Evolutionary conservation across 75 land plant species (phyloP), one percentile per base, ranked within the genome.

Genomic region (Picea sitchensis): DNA sequence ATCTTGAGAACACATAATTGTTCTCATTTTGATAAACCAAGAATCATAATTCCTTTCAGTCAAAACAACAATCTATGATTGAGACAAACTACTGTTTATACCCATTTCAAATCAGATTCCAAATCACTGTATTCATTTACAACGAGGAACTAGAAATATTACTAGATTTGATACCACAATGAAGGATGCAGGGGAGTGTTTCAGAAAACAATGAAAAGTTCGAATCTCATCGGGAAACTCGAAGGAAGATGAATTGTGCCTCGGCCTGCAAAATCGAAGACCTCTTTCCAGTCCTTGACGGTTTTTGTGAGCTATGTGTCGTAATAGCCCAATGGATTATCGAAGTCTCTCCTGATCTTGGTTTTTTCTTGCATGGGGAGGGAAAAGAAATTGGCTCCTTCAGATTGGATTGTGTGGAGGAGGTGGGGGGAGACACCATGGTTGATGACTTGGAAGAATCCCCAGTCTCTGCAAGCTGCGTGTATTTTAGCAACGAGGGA

Each of bases 201-300:
- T 26, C 26, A 26, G 26, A 26, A 26, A 26, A 26, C 26, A 26
- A 26, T 26, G 26, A 26, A 26, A 26, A 26, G 26, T 20, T 13
- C 15, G 61, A 9, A 80, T 18, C 18, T 62, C 60, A 15, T 20
- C 18, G 21, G 80, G 44, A 41, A 69, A 3, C 81, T 78, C 8
- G 23, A 65, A 58, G 88, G 88, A 60, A 87, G 67, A 58, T 77
- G 30, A 7, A 79, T 61, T 1, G 81, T 74, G 23, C 83, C 84
- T n/a, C n/a, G n/a, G n/a, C n/a, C 1, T 4, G 65, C 62, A 63
- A 89, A 88, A 80, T 96, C 97, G 36, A 91, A 92, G 30, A 92
- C 93, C 78, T 94, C 95, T 73, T 96, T 96, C 99, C 97, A 96
- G 76, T 96, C 99, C 69, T 97, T 73, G 9, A 88, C 88, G 78